phyloP scores from a whole-genome alignment of 768 basidiomycete species.

The Atractiella rhizophila region DNA sequence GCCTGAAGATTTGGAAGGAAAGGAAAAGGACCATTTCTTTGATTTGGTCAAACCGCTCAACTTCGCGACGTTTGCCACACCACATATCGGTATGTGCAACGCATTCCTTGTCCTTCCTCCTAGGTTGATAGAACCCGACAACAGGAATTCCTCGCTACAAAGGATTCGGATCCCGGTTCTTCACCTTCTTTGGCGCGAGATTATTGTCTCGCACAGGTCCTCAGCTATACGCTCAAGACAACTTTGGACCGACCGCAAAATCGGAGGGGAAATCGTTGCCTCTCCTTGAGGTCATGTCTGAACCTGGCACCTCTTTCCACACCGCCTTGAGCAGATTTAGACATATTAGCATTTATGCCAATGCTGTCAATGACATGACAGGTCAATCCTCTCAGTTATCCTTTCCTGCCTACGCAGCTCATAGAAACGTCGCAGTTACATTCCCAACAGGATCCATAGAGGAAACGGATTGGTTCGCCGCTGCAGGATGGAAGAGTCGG shows the following conservation, averaged over 20 bases:
- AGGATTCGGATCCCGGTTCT: slow-evolving; percentile 33
- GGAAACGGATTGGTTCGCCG: no score
- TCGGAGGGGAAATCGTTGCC: slow-evolving; percentile 17
- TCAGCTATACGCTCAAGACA: slow-evolving; percentile 48
- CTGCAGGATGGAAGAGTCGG: no score
- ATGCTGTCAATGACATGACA: slow-evolving; percentile 40
- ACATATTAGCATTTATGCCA: slow-evolving; percentile 52
- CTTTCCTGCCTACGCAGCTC: no score
- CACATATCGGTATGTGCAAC: slow-evolving; percentile 38
- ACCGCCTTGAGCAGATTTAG: slow-evolving; percentile 42
- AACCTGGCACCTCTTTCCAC: slow-evolving; percentile 55
- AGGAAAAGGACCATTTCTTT: no score
- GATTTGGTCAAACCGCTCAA: slow-evolving; percentile 43
- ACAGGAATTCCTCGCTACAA: slow-evolving; percentile 36
- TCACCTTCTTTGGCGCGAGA: slow-evolving; percentile 36
- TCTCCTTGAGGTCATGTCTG: slow-evolving; percentile 50
- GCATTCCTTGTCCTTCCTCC: no score
- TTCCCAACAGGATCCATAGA: no score
- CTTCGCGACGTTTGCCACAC: slow-evolving; percentile 61
- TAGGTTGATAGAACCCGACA: no score
- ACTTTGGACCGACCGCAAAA: slow-evolving; percentile 21
- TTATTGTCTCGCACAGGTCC: slow-evolving; percentile 55
- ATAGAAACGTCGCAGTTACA: no score
- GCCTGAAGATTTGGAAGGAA: no score
- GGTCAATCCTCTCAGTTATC: no score